A percentile compares a stretch with the other conserved stretches of the same genome.
Conservation (phyloP, 164 flowering plant species). For the Dillenia suffruticosa region DNA sequence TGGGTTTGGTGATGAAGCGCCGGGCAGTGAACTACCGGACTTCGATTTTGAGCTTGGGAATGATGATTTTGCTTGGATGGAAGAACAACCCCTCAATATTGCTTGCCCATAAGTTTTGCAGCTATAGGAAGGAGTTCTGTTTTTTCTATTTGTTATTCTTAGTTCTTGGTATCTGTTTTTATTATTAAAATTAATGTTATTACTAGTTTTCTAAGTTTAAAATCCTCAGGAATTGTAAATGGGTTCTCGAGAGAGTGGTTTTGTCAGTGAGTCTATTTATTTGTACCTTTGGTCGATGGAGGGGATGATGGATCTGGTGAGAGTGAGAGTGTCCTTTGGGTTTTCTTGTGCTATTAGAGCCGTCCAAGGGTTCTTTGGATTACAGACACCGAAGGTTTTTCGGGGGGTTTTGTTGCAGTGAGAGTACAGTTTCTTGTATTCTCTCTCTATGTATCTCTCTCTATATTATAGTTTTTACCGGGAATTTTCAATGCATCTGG, state of each 20-base stretch:
- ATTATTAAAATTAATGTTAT: too few species aligned
- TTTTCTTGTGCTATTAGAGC: slow-evolving; percentile 62
- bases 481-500: too few species aligned
- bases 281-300: slow-evolving; percentile 6
- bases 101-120: slow-evolving; percentile 66
- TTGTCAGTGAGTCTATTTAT: slow-evolving; percentile 14
- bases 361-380: slow-evolving; percentile 27
- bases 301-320: background rate
- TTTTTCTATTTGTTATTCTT: background rate
- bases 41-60: slow-evolving; percentile 24
- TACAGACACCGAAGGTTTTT: too few species aligned
- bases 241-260: slow-evolving; percentile 24
- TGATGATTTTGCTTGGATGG: slow-evolving; percentile 41
- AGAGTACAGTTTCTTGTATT: too few species aligned
- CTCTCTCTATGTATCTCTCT: too few species aligned
- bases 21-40: slow-evolving; percentile 36
- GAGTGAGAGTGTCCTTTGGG: slow-evolving; percentile 29
- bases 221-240: slow-evolving; percentile 13
- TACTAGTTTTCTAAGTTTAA: background rate
- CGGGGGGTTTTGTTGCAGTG: too few species aligned
- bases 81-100: slow-evolving; percentile 46
- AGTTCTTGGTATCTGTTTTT: background rate
- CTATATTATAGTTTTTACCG: too few species aligned
- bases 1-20: slow-evolving; percentile 31
- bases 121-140: slow-evolving; percentile 29